Base-by-base conservation (phyloP, 2,329 filamentous ascomycete genomes). In the Atkinsonella hypoxylon region DNA sequence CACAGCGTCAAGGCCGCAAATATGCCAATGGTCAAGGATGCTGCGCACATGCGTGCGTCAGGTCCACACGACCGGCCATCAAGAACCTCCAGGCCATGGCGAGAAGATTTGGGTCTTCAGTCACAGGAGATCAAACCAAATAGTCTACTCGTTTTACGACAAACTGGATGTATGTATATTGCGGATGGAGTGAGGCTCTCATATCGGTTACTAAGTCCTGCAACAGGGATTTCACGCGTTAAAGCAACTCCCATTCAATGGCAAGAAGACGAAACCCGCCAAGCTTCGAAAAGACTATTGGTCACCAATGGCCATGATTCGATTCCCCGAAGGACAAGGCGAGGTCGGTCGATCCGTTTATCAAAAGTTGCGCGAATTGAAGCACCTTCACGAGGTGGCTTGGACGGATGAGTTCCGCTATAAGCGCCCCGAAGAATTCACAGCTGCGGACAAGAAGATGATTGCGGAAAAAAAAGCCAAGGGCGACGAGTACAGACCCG, bases 281-380 rank as follows among this genome's bases (percentile, higher is more conserved):
- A 79, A 78, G 59, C 68, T 85, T 39, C 79, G 82, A 52, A 83
- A 81, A 64, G 82, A 86, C 68, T 78, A 81, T 66, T 85, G 83
- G 82, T 68, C 69, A 34, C 78, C 78, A 7, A 67, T 85, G 59
- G 80, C 79, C 47, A 66, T 75, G 55, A 77, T 85, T 54, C 68
- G 75, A 59, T 81, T 86, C 61, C 73, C 74, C 42, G 53, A 65
- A 43, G 76, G 75, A 42, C 66, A 70, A 39, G 76, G 75, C 52
- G 61, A 67, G 26, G 68, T 81, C 13, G 82, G 82, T 22, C 76
- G 76, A 31, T 77, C 72, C 48, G 77, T 79, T 43, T 84, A 72
- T 65, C 78, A 81, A 58, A 80, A 78, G 61, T 71, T 85, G 58
- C 79, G 80, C 58, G 82, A 86, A 68, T 76, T 82, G 64, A 75